Evolutionary conservation across 441 rosid species (phyloP).

Genomic region (Biscutella laevigata): DNA sequence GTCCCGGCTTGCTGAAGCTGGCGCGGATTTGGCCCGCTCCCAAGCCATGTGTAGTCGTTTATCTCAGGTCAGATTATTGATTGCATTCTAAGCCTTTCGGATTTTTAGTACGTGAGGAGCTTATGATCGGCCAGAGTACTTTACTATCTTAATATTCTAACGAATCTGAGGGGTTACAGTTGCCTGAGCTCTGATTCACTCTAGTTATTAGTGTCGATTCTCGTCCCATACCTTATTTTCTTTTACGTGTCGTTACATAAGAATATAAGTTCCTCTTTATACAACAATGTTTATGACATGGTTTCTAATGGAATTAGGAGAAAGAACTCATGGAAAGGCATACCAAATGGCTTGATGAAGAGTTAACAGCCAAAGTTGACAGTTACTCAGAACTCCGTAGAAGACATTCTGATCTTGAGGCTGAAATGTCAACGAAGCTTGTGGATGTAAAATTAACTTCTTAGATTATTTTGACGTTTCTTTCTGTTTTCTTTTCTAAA

Average conservation of each 20-base stretch:
- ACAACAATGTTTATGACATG: slow-evolving; percentile 10
- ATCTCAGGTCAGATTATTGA: slow-evolving; percentile 69
- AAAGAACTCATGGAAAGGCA: slow-evolving; percentile 88
- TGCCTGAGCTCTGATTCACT: neutral
- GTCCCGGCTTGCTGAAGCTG: slow-evolving; percentile 53
- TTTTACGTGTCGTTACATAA: neutral
- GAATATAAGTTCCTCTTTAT: neutral
- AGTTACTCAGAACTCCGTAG: slow-evolving; percentile 55
- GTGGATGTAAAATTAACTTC: slow-evolving; percentile 39
- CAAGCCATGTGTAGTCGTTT: slow-evolving; percentile 62
- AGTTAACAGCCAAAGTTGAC: slow-evolving; percentile 71
- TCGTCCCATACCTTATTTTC: neutral
- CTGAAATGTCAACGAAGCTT: slow-evolving; percentile 74
- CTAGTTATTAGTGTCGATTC: neutral
- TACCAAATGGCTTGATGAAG: slow-evolving; percentile 84
- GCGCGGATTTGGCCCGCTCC: slow-evolving; percentile 58
- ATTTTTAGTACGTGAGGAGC: neutral
- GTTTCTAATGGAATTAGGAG: slow-evolving; percentile 45
- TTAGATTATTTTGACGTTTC: slow-evolving; percentile 1
- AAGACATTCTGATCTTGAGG: slow-evolving; percentile 58
- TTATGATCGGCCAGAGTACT: neutral
- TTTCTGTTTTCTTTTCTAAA: neutral
- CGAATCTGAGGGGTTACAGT: neutral
- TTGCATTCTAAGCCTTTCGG: neutral
- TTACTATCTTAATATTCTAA: neutral